Evolutionary conservation across 129 eudicot genomes (phyloP).

Genomic region (Flaveria robusta): DNA sequence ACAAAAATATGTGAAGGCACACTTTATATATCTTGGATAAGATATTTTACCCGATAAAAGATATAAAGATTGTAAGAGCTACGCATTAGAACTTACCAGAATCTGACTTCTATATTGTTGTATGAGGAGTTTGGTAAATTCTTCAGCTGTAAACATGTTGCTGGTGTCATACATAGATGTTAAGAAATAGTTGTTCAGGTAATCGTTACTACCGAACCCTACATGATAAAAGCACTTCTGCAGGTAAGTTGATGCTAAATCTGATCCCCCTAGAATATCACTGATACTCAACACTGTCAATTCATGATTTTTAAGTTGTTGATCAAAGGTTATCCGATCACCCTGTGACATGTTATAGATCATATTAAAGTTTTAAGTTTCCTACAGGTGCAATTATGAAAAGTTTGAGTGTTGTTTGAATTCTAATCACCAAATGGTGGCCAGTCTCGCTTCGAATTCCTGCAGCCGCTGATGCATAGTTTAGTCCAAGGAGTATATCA

Average conservation of each 20-base stretch:
- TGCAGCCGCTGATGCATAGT: constrained; percentile 48
- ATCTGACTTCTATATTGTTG: constrained; percentile 34
- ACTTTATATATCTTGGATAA: no score
- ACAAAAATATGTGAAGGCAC: no score
- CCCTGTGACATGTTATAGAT: constrained; percentile 31
- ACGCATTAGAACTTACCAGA: constrained; percentile 27
- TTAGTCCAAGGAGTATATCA: constrained; percentile 38
- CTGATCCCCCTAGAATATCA: constrained; percentile 24
- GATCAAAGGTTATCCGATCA: constrained; percentile 41
- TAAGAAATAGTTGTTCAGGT: constrained; percentile 53
- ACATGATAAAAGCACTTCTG: constrained; percentile 43
- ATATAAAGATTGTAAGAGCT: neutral
- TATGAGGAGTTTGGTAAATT: constrained; percentile 37
- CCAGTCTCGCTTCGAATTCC: constrained; percentile 49
- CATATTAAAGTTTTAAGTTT: neutral
- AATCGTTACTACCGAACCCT: constrained; percentile 53
- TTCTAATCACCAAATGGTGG: constrained; percentile 37
- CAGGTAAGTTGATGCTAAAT: constrained; percentile 33
- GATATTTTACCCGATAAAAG: no score
- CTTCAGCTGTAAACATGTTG: constrained; percentile 27
- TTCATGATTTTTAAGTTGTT: constrained; percentile 43
- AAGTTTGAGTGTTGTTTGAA: neutral
- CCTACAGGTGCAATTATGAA: neutral
- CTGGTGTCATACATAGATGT: constrained; percentile 40
- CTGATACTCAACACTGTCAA: constrained; percentile 25